phyloP scores from a whole-genome alignment of 1,139 yeast species.

The Blastobotrys raffinosifermentans region DNA sequence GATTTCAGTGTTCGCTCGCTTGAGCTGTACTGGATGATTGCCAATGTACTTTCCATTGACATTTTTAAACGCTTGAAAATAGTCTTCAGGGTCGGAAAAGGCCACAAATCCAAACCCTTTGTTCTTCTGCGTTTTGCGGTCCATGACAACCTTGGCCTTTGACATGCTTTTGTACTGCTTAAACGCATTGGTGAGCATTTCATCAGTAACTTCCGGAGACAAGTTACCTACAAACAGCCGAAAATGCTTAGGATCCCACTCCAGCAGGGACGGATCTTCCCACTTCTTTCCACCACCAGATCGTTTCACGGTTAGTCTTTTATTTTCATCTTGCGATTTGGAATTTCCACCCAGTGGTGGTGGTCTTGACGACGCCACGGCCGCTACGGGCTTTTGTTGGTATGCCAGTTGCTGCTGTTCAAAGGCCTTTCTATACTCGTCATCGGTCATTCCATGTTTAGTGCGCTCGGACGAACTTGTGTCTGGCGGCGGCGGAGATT shows the following conservation, averaged over 20 bases:
- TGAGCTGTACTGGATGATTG: constrained; percentile 63
- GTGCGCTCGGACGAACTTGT: no score
- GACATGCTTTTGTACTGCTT: constrained; percentile 44
- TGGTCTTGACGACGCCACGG: neutral
- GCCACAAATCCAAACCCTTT: constrained; percentile 73
- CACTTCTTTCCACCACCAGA: constrained; percentile 44
- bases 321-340: constrained; percentile 11
- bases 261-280: constrained; percentile 45
- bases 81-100: constrained; percentile 54
- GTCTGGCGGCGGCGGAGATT: no score
- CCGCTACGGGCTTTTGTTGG: constrained; percentile 7
- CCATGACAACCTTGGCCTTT: constrained; percentile 44
- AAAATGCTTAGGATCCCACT: constrained; percentile 66
- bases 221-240: constrained; percentile 70
- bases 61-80: constrained; percentile 63
- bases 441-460: no score
- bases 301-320: constrained; percentile 37
- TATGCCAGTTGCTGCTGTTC: constrained; percentile 29
- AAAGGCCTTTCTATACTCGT: constrained; percentile 24
- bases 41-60: constrained; percentile 76
- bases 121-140: constrained; percentile 34
- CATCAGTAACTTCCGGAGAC: constrained; percentile 62
- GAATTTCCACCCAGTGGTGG: neutral
- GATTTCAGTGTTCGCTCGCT: constrained; percentile 54
- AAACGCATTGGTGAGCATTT: constrained; percentile 48